These are phyloP conservation scores for Fagopyrum tataricum DNA, from an alignment of 148 eudicot genomes.

Conservation along the genomic window DNA sequence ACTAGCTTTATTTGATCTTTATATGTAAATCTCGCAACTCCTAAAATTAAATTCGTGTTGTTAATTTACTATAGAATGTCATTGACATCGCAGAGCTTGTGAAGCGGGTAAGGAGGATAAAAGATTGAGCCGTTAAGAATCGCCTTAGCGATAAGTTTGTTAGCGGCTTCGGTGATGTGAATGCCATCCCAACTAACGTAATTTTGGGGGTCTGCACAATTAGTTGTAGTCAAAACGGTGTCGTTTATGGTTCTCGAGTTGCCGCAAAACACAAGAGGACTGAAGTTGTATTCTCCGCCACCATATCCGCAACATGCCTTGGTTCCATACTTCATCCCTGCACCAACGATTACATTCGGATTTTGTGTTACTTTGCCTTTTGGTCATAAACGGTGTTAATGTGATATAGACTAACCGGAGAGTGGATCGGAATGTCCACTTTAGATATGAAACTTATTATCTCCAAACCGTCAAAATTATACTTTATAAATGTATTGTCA, in stretches of 20 bases:
- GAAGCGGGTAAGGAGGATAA: conserved; percentile 65
- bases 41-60: too few species aligned
- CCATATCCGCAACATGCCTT: conserved; percentile 90
- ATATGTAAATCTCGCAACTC: too few species aligned
- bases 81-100: conserved; percentile 44
- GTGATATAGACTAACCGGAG: too few species aligned
- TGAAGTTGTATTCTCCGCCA: conserved; percentile 61
- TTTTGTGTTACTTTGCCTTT: too few species aligned
- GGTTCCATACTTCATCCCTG: conserved; percentile 70
- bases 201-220: conserved; percentile 59
- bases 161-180: conserved; percentile 80
- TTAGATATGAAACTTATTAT: too few species aligned
- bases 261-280: conserved; percentile 68
- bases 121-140: conserved; percentile 63
- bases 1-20: too few species aligned
- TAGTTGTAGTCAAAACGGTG: conserved; percentile 42
- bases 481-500: too few species aligned
- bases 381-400: too few species aligned
- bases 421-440: too few species aligned
- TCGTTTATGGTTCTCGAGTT: conserved; percentile 51
- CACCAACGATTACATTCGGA: neutral
- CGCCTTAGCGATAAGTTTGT: conserved; percentile 42
- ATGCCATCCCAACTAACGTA: conserved; percentile 90
- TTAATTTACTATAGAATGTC: conserved; percentile 20
- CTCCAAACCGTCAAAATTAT: too few species aligned